Conservation (phyloP, 306 rosid genomes). For the Cotoneaster glaucophyllus region DNA sequence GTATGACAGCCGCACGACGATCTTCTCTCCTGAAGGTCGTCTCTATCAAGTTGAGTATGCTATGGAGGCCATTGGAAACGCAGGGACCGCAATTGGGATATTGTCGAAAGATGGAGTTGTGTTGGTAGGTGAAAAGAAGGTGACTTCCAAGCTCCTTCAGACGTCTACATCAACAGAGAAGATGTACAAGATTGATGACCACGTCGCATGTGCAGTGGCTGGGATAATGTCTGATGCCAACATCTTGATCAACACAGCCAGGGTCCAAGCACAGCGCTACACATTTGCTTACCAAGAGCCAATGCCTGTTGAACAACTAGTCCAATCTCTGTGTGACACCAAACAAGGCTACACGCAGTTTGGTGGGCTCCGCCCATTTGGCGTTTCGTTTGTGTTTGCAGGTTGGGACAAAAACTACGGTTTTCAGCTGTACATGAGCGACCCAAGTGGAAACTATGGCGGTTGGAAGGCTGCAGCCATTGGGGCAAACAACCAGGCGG, state of each 20-base stretch:
- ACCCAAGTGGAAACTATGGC: constrained; percentile 42
- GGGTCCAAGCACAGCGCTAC: constrained; percentile 39
- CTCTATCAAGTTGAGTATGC: constrained; percentile 41
- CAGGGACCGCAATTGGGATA: constrained; percentile 39
- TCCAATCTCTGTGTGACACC: constrained; percentile 38
- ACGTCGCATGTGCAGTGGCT: constrained; percentile 40
- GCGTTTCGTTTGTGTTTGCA: constrained; percentile 38
- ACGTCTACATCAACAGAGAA: constrained; percentile 39
- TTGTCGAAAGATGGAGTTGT: constrained; percentile 39
- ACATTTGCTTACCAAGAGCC: constrained; percentile 38
- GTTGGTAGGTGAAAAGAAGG: constrained; percentile 35
- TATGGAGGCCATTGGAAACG: constrained; percentile 43
- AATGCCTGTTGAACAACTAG: constrained; percentile 42
- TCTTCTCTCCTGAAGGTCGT: constrained; percentile 41
- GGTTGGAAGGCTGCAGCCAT: constrained; percentile 47
- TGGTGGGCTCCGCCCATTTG: constrained; percentile 44
- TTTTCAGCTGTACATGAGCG: constrained; percentile 43
- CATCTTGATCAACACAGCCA: constrained; percentile 37
- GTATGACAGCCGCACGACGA: constrained; percentile 35
- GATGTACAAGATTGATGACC: constrained; percentile 42
- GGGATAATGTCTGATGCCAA: constrained; percentile 45
- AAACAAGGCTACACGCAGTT: constrained; percentile 40
- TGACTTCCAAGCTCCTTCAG: constrained; percentile 38
- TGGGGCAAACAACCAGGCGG: constrained; percentile 42
- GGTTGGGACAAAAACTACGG: constrained; percentile 43